Base-by-base conservation (phyloP, 768 basidiomycete species). In the Pluteus cervinus region DNA sequence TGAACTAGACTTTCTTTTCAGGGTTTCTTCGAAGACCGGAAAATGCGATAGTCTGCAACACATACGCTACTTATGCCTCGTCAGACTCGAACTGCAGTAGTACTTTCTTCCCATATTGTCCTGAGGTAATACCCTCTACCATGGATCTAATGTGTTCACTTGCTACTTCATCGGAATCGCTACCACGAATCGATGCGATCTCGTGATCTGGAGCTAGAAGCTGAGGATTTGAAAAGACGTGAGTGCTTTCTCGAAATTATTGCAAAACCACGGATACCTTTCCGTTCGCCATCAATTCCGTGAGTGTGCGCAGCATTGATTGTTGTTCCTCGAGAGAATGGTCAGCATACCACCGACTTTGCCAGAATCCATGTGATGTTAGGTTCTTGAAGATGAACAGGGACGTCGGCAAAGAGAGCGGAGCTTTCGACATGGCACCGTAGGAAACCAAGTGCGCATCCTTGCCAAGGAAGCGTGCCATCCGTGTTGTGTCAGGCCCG, bases 11-110 rank as follows among this genome's bases (percentile, higher is more conserved):
- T 15, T 35, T 37, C 32, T 37, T 28, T 36, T 3, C 45, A 90
- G 87, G 73, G 73, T 44, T 90, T 90, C 69, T 90, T 90, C 54
- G 86, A 89, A 59, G 87, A 90, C 54, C 73, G 86, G 51, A 88
- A 86, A 52, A 75, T 79, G 69, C 73, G 79, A 38, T 46, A 36
- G 37, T 29, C 22, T 22, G 17, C 18, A 21, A 20, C 37, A 24
- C 32, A 26, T 42, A 43, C 37, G 39, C 21, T 24, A 33, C 33
- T 23, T 16, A 23, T 42, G 44, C 29, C 39, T 33, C 35, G 14
- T 31, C 32, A 29, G 45, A 43, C 36, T 63, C 61, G 17, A 69
- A 54, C 43, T 56, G 68, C 40, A 70, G 52, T 33, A 70, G 46
- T 12, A 67, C 55, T 50, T 71, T 71, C 51, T 63, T 70, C 17